A percentile compares a stretch with the other conserved stretches of the same genome.
phyloP scores from a whole-genome alignment of 768 basidiomycete genomes.

The Tricholoma bakamatsutake region DNA sequence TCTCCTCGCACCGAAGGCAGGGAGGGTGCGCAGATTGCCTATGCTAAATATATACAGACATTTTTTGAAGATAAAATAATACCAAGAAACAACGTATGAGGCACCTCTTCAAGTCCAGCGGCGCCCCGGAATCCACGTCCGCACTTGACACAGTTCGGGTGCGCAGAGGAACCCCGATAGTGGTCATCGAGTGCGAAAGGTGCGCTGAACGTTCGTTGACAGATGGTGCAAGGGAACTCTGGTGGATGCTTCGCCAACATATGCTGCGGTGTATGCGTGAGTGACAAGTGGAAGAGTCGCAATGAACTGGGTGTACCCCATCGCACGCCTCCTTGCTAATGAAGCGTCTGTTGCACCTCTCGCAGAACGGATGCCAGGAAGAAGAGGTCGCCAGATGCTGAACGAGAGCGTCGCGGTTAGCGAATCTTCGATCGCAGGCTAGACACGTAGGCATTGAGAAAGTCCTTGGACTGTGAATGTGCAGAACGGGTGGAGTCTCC shows the following conservation, averaged over 20 bases:
- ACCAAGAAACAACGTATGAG: conserved; percentile 1
- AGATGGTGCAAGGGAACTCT: conserved; percentile 30
- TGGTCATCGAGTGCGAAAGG: conserved; percentile 39
- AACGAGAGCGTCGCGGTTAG: conserved; percentile 32
- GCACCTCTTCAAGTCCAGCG: conserved; percentile 26
- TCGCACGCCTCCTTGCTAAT: conserved; percentile 28
- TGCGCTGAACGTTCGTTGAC: conserved; percentile 28
- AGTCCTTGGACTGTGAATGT: neutral
- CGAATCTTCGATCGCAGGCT: conserved; percentile 27
- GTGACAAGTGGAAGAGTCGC: neutral
- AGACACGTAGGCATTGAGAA: conserved; percentile 29
- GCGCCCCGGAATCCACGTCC: conserved; percentile 35
- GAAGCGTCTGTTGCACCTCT: conserved; percentile 29
- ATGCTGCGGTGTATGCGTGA: conserved; percentile 21
- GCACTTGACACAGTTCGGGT: conserved; percentile 42
- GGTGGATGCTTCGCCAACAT: conserved; percentile 34
- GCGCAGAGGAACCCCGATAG: conserved; percentile 35
- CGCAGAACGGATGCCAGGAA: conserved; percentile 30
- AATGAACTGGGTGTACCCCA: conserved; percentile 17
- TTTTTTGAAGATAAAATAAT: neutral
- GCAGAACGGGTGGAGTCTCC: neutral
- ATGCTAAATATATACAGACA: conserved; percentile 22
- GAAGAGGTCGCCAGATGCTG: conserved; percentile 33
- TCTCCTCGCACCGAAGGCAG: conserved; percentile 21
- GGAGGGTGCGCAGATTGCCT: conserved; percentile 21